Base-by-base conservation (phyloP, 352 stramenopile species). In the Pythium apleroticum region DNA sequence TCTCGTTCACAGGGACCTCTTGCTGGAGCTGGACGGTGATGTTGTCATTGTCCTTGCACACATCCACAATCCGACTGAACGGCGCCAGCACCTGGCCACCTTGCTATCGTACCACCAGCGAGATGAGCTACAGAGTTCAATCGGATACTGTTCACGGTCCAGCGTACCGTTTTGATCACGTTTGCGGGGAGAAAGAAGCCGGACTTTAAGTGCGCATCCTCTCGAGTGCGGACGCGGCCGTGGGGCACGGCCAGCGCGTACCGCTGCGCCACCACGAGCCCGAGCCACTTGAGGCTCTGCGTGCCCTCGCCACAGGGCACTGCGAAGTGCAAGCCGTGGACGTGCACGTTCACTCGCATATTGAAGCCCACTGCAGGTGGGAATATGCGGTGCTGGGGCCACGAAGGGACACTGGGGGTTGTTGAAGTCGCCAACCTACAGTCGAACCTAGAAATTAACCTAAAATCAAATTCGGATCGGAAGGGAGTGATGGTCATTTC, bases 281-380 rank as follows among this genome's bases (percentile, higher is more conserved):
- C 85, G n/a, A 96, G 82, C 88, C 88, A 95, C 50, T 91, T 91
- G 71, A 91, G 72, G 28, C 68, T 86, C 72, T 96, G 87, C 24
- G 56, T 64, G 15, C 88, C 88, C 67, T 90, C 85, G 28, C 88
- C 88, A 68, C 88, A 95, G 2, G 85, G 75, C n/a, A 96, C 71
- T 4, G 72, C 63, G 46, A 96, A 91, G 52, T 81, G 73, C 17
- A 93, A 63, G 0, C 86, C 84, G 25, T 93, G 77, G 22, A 92
- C 86, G 27, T 86, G 78, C 39, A 91, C 72, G 33, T 78, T 70
- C 20, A 95, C 66, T 17, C 76, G 77, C 86, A 95, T 94, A 5
- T 3, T 27, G 39, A 48, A 17, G 30, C 10, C 30, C 5, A 5
- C 10, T 35, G 30, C 30, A 4, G 8, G 33, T 41, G 33, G 11